phyloP scores from a whole-genome alignment of 192 early-diverging fungal genomes.

The Thamnidium elegans region DNA sequence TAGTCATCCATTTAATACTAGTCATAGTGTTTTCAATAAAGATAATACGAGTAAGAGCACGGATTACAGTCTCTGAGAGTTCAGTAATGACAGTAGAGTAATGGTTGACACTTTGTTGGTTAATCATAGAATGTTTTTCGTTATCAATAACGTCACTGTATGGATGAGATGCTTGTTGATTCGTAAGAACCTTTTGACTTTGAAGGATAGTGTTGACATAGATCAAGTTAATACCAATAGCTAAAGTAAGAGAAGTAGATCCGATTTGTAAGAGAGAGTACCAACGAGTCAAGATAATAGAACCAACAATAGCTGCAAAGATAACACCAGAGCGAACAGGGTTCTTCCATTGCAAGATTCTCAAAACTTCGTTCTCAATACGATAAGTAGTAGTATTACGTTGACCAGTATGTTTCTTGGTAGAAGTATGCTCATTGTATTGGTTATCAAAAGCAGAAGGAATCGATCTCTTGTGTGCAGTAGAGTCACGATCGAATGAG shows the following conservation, averaged over 20 bases:
- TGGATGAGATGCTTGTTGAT: conserved; percentile 12
- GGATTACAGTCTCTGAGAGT: conserved; percentile 10
- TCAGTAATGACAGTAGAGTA: conserved; percentile 11
- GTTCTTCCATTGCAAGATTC: conserved; percentile 19
- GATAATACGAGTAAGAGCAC: conserved; percentile 20
- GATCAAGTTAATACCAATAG: conserved; percentile 15
- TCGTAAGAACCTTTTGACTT: conserved; percentile 12
- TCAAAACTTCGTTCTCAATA: conserved; percentile 11
- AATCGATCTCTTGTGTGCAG: neutral
- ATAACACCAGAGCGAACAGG: conserved; percentile 18
- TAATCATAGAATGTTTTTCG: conserved; percentile 8
- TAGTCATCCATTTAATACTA: conserved; percentile 20
- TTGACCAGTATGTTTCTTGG: neutral
- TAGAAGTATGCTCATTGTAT: neutral
- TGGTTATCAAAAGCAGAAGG: neutral
- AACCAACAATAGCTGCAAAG: neutral
- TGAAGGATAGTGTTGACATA: conserved; percentile 21
- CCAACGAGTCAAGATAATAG: conserved; percentile 19
- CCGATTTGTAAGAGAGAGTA: conserved; percentile 24
- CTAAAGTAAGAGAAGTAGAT: conserved; percentile 15
- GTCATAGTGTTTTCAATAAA: conserved; percentile 21
- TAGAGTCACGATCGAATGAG: no score
- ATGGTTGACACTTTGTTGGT: conserved; percentile 8
- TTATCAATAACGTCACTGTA: conserved; percentile 11
- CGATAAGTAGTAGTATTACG: conserved; percentile 12